Percentiles rank a stretch among this genome's conserved stretches.
Evolutionary conservation across 139 green algal genomes (phyloP).

Genomic region (Asterochloris sp.): DNA sequence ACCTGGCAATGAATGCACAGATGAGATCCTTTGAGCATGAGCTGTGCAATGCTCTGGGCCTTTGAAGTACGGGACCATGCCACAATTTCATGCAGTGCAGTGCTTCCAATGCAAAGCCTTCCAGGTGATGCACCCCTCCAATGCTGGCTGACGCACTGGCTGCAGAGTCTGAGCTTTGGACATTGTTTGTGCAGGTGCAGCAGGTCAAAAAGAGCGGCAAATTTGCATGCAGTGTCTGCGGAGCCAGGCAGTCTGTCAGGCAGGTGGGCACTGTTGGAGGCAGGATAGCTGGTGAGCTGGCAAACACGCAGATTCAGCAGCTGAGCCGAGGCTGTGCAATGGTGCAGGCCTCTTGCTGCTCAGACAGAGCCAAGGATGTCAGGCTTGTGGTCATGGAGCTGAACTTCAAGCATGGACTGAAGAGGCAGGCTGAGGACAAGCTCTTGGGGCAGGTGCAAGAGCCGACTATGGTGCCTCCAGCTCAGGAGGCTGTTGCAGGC

Average conservation of each 20-base stretch:
- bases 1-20: too few species aligned
- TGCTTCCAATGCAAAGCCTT: slow-evolving; percentile 8
- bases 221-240: slow-evolving; percentile 13
- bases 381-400: slow-evolving; percentile 3
- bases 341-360: not conserved
- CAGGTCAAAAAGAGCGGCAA: slow-evolving; percentile 19
- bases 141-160: too few species aligned
- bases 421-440: too few species aligned
- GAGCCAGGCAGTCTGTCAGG: slow-evolving; percentile 11
- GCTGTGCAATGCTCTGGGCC: too few species aligned
- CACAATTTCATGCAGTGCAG: slow-evolving; percentile 2
- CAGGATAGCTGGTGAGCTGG: too few species aligned
- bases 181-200: slow-evolving; percentile 12
- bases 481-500: too few species aligned
- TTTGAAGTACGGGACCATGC: not conserved
- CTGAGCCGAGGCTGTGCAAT: not conserved
- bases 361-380: slow-evolving; percentile 4
- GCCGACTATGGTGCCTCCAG: too few species aligned
- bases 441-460: too few species aligned
- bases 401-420: not conserved
- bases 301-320: not conserved
- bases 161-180: not conserved
- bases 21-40: too few species aligned
- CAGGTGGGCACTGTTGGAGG: not conserved
- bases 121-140: not conserved